Evolutionary conservation across 495 filamentous ascomycete genomes (phyloP).

Genomic region (Penicillium longicatenatum): DNA sequence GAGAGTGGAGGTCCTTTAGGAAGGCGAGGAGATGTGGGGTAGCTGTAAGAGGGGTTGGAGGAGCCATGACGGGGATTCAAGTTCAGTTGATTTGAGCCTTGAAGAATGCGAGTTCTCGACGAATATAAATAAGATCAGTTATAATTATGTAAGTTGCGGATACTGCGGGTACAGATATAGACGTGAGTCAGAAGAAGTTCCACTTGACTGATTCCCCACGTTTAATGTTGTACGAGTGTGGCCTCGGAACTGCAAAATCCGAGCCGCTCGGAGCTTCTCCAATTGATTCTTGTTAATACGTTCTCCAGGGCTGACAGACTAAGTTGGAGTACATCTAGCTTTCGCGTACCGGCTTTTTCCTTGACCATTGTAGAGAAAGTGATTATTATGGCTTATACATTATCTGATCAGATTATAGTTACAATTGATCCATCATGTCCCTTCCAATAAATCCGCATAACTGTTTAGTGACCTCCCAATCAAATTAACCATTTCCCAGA

Average conservation of each 20-base stretch:
- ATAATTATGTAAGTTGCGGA: neutral
- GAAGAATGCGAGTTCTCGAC: neutral
- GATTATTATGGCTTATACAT: neutral
- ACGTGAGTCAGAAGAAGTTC: constrained; percentile 1
- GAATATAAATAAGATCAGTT: neutral
- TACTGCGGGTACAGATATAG: neutral
- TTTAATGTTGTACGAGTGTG: neutral
- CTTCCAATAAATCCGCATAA: constrained; percentile 65
- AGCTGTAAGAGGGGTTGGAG: constrained; percentile 18
- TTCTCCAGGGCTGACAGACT: too few relatives aligned
- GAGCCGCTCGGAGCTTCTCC: neutral
- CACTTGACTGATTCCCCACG: neutral
- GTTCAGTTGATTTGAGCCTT: neutral
- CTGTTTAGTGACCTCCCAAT: constrained; percentile 63
- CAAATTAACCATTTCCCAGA: constrained; percentile 66
- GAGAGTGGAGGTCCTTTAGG: constrained; percentile 30
- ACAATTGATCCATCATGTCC: neutral
- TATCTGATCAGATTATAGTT: neutral
- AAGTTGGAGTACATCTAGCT: neutral
- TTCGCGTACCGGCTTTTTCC: neutral
- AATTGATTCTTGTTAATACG: neutral
- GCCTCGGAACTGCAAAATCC: neutral
- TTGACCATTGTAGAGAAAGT: neutral
- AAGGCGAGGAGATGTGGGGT: constrained; percentile 22
- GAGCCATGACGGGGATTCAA: constrained; percentile 15